Conservation (phyloP, 2,329 filamentous ascomycete species). For the Didymella sp. region DNA sequence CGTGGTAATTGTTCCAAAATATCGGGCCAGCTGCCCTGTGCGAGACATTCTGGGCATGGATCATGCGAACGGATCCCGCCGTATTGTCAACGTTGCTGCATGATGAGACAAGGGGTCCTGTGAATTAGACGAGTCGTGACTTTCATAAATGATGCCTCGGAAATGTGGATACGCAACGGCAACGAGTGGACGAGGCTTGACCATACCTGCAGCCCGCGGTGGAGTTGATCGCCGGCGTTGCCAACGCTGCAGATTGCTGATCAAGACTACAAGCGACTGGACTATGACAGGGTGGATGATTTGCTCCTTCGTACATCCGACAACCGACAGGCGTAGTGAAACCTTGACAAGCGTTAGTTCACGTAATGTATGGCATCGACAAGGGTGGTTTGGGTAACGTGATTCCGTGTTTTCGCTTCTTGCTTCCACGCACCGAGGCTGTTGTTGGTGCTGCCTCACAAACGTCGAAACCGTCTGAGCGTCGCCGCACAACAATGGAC, state of each 20-base stretch:
- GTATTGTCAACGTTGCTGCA: conserved; percentile 19
- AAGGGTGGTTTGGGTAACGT: conserved; percentile 16
- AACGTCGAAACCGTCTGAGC: conserved; percentile 18
- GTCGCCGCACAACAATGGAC: conserved; percentile 5
- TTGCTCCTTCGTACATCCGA: conserved; percentile 7
- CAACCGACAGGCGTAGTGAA: conserved; percentile 16
- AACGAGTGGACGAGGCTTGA: conserved; percentile 16
- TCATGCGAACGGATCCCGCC: conserved; percentile 14
- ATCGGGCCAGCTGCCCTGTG: conserved; percentile 19
- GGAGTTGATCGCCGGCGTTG: conserved; percentile 17
- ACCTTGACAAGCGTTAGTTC: conserved; percentile 20
- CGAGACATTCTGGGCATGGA: conserved; percentile 8
- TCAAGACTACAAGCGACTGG: conserved; percentile 17
- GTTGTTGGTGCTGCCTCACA: conserved; percentile 17
- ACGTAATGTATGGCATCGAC: conserved; percentile 7
- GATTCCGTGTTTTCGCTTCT: conserved; percentile 9
- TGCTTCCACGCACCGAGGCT: conserved; percentile 13
- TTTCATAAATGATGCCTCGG: conserved; percentile 16
- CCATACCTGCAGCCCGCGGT: conserved; percentile 13
- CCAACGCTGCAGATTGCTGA: conserved; percentile 20
- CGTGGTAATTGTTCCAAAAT: conserved; percentile 18
- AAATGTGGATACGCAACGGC: conserved; percentile 16
- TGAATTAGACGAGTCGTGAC: conserved; percentile 10
- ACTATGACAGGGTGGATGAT: conserved; percentile 13
- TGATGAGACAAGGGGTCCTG: conserved; percentile 12